Evolutionary conservation across 208 protist genomes (phyloP), one percentile per base, ranked within the genome.

Genomic region (Wallacemonas sp.): DNA sequence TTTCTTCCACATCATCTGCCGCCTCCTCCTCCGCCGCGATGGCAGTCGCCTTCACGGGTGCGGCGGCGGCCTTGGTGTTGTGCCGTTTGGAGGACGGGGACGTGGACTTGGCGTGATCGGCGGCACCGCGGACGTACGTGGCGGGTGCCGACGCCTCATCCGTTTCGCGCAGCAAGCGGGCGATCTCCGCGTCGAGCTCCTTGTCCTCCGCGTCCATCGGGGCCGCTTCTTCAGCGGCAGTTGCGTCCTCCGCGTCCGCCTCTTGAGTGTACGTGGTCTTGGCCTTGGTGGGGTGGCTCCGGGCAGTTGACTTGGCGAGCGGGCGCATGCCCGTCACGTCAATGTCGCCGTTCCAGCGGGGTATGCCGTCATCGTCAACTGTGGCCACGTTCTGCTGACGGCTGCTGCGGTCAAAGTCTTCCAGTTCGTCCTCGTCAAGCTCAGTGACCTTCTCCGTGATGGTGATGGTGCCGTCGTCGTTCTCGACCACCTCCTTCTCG

Each of bases 221-320:
- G 24, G 68, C 65, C 23, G 71, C 58, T 65, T 72, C 68, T 49
- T 82, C 70, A 5, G 76, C 77, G 26, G 80, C 67, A n/a, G n/a
- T n/a, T 29, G 39, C 74, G 44, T 76, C 78, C 21, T 73, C 68
- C 47, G 78, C 76, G 49, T 11, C 58, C 19, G 16, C 63, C 74
- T 52, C 72, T 74, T 55, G 26, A 17, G 24, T 55, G 24, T 26
- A 9, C 47, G 41, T n/a, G n/a, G n/a, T n/a, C n/a, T n/a, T n/a
- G n/a, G n/a, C n/a, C n/a, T n/a, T n/a, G n/a, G n/a, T n/a, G n/a
- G n/a, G n/a, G n/a, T n/a, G n/a, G n/a, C n/a, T n/a, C n/a, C n/a
- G n/a, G n/a, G n/a, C n/a, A n/a, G n/a, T n/a, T n/a, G n/a, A n/a
- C n/a, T n/a, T n/a, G n/a, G n/a, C n/a, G n/a, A n/a, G n/a, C 30